Conservation (phyloP, 352 stramenopile genomes). For the Hyaloperonospora brassicae region DNA sequence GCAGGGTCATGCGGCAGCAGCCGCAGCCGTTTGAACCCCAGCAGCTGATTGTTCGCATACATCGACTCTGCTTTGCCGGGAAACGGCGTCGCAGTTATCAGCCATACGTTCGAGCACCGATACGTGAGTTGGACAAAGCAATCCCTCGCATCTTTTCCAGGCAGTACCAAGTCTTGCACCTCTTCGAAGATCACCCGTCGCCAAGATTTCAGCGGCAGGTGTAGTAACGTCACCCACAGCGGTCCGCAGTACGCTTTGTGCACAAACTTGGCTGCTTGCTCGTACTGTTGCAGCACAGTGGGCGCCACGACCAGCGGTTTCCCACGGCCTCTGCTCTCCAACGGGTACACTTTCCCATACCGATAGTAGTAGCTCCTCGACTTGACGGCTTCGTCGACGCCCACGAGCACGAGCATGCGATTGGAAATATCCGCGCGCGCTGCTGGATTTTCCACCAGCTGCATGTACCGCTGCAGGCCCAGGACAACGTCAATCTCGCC, state of each 20-base stretch:
- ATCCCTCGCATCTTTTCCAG: constrained; percentile 61
- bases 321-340: constrained; percentile 26
- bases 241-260: constrained; percentile 73
- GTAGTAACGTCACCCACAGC: constrained; percentile 57
- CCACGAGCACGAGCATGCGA: constrained; percentile 71
- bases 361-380: constrained; percentile 54
- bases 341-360: constrained; percentile 49
- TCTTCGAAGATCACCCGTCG: constrained; percentile 82
- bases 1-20: constrained; percentile 57
- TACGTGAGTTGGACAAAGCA: constrained; percentile 82
- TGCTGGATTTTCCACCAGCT: constrained; percentile 28
- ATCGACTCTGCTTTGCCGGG: constrained; percentile 70
- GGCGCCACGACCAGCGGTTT: constrained; percentile 41
- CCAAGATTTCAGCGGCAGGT: constrained; percentile 61
- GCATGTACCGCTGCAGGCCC: constrained; percentile 47
- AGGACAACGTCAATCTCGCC: constrained; percentile 70
- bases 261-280: constrained; percentile 68
- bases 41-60: constrained; percentile 84
- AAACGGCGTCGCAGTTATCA: constrained; percentile 82
- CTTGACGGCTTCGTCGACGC: constrained; percentile 66
- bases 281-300: constrained; percentile 45
- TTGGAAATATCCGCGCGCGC: constrained; percentile 43
- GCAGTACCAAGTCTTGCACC: constrained; percentile 76
- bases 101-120: constrained; percentile 68
- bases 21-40: constrained; percentile 73